phyloP scores from a whole-genome alignment of 805 yeast species.

The Metschnikowia continentalis region DNA sequence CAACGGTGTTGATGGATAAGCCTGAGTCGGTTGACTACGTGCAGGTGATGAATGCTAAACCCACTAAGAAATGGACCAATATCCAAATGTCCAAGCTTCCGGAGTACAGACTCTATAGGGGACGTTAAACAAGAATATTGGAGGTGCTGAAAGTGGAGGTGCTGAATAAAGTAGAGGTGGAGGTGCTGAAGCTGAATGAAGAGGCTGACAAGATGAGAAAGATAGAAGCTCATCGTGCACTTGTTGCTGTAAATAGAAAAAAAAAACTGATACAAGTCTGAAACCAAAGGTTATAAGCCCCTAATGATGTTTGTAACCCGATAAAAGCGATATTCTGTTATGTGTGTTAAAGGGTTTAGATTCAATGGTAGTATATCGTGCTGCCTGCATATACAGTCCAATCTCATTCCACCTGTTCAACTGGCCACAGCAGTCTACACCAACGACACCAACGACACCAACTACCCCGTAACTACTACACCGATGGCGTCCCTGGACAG shows the following conservation, averaged over 20 bases:
- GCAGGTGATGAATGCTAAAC: slow-evolving; percentile 51
- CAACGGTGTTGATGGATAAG: slow-evolving; percentile 48
- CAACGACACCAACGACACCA: not conserved
- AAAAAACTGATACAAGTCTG: no score
- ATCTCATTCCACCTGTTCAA: not conserved
- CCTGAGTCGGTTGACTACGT: slow-evolving; percentile 50
- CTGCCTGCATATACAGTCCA: no score
- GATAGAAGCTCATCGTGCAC: no score
- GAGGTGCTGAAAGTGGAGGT: no score
- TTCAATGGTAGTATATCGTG: no score
- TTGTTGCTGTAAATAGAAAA: not conserved
- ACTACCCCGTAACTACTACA: not conserved
- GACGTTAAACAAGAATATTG: slow-evolving; percentile 40
- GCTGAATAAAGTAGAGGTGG: no score
- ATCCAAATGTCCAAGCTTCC: slow-evolving; percentile 47
- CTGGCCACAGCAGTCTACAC: not conserved
- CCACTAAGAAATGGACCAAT: slow-evolving; percentile 62
- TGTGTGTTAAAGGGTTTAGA: no score
- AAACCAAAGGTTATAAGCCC: no score
- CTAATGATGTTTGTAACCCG: no score
- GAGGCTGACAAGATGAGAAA: no score
- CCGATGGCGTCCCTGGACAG: slow-evolving; percentile 27
- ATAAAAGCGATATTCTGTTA: no score
- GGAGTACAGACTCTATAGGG: slow-evolving; percentile 55
- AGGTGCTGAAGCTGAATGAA: no score